These are phyloP conservation scores for Pontederia paniculata DNA, from an alignment of 176 grass and related monocot genomes.

Conservation along the genomic window DNA sequence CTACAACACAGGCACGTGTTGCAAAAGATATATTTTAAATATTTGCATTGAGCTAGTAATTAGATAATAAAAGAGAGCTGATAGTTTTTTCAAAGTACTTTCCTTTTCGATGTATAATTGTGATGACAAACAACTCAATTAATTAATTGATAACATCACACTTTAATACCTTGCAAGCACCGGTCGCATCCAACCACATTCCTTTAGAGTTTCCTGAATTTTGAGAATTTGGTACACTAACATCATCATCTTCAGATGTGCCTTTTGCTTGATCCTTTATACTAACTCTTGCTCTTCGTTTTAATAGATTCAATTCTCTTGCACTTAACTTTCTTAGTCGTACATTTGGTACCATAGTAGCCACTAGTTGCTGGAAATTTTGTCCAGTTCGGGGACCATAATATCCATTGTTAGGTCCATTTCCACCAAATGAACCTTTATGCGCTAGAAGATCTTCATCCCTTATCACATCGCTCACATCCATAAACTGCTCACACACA, in stretches of 20 bases:
- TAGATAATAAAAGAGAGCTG: too few species aligned
- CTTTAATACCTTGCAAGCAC: conserved; percentile 38
- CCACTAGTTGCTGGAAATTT: conserved; percentile 91
- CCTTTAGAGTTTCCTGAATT: conserved; percentile 30
- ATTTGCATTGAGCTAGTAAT: too few species aligned
- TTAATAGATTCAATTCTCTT: conserved; percentile 82
- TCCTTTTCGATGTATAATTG: too few species aligned
- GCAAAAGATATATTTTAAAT: too few species aligned
- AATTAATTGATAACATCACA: not conserved
- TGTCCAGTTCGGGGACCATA: conserved; percentile 42
- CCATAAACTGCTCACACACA: conserved; percentile 99
- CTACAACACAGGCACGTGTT: too few species aligned
- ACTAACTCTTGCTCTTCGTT: conserved; percentile 81
- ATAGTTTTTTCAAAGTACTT: too few species aligned
- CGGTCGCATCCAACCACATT: conserved; percentile 43
- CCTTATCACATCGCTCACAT: conserved; percentile 89
- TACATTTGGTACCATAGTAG: conserved; percentile 69
- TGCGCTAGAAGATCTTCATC: conserved; percentile 94
- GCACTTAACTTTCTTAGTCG: conserved; percentile 72
- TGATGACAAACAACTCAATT: too few species aligned
- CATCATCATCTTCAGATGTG: conserved; percentile 62
- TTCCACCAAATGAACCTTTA: conserved; percentile 39
- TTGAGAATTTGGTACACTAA: conserved; percentile 23
- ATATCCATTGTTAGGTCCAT: conserved; percentile 48
- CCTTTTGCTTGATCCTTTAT: conserved; percentile 88